Evolutionary conservation across 2,329 filamentous ascomycete species (phyloP).

Genomic region (Coniella vitis): DNA sequence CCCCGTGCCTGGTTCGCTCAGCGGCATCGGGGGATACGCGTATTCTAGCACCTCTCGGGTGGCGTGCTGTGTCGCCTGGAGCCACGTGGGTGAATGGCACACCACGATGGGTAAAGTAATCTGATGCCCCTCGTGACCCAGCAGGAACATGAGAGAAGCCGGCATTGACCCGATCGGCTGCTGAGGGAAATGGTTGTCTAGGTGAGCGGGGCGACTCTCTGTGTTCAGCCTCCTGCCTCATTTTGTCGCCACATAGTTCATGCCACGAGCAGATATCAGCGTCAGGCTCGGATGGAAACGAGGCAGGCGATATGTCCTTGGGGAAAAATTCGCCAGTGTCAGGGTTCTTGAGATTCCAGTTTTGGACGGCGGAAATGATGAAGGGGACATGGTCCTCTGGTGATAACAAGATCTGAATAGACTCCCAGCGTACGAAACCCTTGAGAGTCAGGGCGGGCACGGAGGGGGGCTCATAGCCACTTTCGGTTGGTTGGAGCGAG

Average conservation of each 20-base stretch:
- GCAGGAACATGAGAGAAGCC: conserved; percentile 14
- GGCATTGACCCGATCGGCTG: conserved; percentile 11
- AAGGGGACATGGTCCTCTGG: conserved; percentile 84
- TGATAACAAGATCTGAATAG: conserved; percentile 78
- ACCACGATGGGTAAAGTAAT: conserved; percentile 31
- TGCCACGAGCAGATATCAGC: conserved; percentile 83
- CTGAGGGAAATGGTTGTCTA: conserved; percentile 18
- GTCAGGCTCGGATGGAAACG: conserved; percentile 68
- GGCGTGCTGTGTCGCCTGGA: conserved; percentile 28
- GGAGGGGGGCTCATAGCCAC: conserved; percentile 58
- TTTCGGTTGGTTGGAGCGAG: conserved; percentile 67
- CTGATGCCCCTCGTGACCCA: conserved; percentile 17
- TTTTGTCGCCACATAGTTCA: conserved; percentile 62
- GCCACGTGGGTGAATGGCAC: conserved; percentile 35
- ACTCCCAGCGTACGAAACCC: conserved; percentile 92
- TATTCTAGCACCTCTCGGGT: conserved; percentile 18
- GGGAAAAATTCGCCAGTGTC: conserved; percentile 66
- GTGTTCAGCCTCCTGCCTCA: conserved; percentile 54
- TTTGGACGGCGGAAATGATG: conserved; percentile 69
- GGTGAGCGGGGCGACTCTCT: conserved; percentile 20
- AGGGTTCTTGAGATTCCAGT: conserved; percentile 71
- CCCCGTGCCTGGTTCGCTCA: conserved; percentile 25
- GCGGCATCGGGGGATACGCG: conserved; percentile 19
- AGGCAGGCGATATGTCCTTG: conserved; percentile 47
- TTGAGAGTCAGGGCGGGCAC: conserved; percentile 75